Conservation (phyloP, 1,284 basidiomycete genomes). For the Afroboletus lepidellus region DNA sequence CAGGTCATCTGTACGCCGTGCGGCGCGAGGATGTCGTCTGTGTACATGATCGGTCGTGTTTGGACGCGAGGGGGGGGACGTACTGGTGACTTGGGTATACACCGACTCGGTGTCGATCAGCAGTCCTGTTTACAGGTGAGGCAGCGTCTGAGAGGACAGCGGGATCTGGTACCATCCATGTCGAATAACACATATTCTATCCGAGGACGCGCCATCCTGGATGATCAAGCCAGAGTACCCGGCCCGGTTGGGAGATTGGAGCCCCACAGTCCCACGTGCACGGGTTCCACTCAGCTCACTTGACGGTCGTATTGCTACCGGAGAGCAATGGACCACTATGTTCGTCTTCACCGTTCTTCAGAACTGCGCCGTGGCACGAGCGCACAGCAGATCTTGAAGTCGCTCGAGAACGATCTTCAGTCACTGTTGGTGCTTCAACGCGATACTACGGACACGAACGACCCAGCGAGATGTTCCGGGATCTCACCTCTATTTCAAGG, state of each 20-base stretch:
- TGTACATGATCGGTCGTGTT: constrained; percentile 9
- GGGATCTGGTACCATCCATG: constrained; percentile 60
- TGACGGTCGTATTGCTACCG: neutral
- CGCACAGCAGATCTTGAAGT: neutral
- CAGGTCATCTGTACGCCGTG: constrained; percentile 77
- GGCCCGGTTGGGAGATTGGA: neutral
- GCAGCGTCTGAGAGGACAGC: neutral
- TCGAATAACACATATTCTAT: constrained; percentile 79
- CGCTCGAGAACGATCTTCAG: neutral
- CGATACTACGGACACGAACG: neutral
- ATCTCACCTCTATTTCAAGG: neutral
- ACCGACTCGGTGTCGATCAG: constrained; percentile 73
- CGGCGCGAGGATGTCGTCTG: constrained; percentile 63
- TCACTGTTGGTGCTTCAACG: neutral
- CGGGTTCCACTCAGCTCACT: neutral
- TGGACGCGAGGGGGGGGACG: constrained; percentile 21
- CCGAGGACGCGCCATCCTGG: constrained; percentile 23
- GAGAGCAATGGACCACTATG: too few relatives aligned
- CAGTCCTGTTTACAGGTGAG: constrained; percentile 36
- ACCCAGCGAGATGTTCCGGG: neutral
- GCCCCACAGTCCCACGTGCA: too few relatives aligned
- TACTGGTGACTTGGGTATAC: constrained; percentile 76
- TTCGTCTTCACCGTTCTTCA: too few relatives aligned
- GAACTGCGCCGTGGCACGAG: too few relatives aligned
- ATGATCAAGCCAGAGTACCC: neutral